A percentile compares a stretch with the other conserved stretches of the same genome.
Conservation (phyloP, 192 early-diverging fungal genomes). For the Bifiguratus adelaidae region DNA sequence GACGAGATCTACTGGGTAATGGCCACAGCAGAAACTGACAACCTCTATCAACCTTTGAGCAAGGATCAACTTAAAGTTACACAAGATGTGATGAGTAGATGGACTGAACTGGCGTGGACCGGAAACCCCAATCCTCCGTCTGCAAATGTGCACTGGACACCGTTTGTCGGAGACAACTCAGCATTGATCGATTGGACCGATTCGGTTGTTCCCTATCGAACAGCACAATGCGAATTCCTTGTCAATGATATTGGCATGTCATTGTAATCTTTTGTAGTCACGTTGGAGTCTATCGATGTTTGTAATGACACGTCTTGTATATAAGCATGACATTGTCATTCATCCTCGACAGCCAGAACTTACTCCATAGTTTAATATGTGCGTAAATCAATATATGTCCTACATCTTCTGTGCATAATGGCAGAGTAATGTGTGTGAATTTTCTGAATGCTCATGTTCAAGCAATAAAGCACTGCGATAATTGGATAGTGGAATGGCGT, state of each 20-base stretch:
- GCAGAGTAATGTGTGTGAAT: conserved; percentile 2
- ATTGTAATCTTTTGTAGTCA: not conserved
- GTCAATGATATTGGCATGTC: conserved; percentile 3
- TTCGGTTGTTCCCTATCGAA: conserved; percentile 1
- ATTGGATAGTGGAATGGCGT: too few species aligned
- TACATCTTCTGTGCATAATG: not conserved
- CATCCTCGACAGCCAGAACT: not conserved
- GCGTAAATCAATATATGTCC: conserved; percentile 1
- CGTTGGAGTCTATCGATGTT: not conserved
- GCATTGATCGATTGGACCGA: conserved; percentile 1
- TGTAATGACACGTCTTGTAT: not conserved
- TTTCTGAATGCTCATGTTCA: not conserved
- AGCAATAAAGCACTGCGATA: not conserved
- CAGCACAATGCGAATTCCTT: conserved; percentile 3
- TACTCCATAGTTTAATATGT: conserved; percentile 4
- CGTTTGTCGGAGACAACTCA: conserved; percentile 1
- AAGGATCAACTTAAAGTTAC: conserved; percentile 4
- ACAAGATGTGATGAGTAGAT: conserved; percentile 1
- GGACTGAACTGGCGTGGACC: not conserved
- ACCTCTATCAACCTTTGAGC: not conserved
- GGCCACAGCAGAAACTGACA: conserved; percentile 1
- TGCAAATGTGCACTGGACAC: not conserved
- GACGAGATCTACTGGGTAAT: conserved; percentile 1
- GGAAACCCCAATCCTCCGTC: conserved; percentile 1
- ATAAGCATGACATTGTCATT: conserved; percentile 3